These are phyloP conservation scores for Poa annua DNA, from an alignment of 176 grass and related monocot genomes.

Conservation along the genomic window DNA sequence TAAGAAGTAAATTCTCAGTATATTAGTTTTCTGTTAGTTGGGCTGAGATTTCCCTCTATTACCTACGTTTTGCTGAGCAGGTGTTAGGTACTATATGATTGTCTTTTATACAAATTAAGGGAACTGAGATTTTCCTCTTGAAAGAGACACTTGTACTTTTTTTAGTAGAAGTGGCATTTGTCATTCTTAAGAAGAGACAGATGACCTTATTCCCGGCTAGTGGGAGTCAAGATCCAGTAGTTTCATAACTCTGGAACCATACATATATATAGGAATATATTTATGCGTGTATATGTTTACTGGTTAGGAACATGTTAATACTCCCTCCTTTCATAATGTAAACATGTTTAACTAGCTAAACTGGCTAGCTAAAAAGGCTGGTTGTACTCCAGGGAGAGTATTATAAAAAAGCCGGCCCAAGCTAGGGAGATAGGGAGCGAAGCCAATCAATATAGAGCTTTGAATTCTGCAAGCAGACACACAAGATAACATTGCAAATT, in stretches of 20 bases:
- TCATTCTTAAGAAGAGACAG: constrained; percentile 15
- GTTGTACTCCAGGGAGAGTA: no score
- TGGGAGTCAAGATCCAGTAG: constrained; percentile 36
- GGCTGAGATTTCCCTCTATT: not conserved
- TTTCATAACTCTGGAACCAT: not conserved
- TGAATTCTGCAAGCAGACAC: not conserved
- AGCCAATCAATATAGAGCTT: not conserved
- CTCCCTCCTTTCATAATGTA: no score
- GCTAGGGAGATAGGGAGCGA: no score
- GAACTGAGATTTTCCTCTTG: constrained; percentile 31
- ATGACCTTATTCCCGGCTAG: constrained; percentile 19
- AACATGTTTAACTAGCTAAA: no score
- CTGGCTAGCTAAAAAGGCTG: no score
- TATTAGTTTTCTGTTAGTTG: not conserved
- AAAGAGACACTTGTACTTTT: constrained; percentile 18
- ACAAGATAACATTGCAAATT: constrained; percentile 11
- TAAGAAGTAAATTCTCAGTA: not conserved
- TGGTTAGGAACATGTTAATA: no score
- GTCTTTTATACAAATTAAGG: not conserved
- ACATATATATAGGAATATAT: no score
- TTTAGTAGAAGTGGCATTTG: not conserved
- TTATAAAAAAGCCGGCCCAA: not conserved
- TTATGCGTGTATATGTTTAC: no score
- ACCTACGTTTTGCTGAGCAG: not conserved
- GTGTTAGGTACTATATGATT: not conserved